Base-by-base conservation (phyloP, 495 filamentous ascomycete species). In the Pseudoneurospora amorphoporcata region DNA sequence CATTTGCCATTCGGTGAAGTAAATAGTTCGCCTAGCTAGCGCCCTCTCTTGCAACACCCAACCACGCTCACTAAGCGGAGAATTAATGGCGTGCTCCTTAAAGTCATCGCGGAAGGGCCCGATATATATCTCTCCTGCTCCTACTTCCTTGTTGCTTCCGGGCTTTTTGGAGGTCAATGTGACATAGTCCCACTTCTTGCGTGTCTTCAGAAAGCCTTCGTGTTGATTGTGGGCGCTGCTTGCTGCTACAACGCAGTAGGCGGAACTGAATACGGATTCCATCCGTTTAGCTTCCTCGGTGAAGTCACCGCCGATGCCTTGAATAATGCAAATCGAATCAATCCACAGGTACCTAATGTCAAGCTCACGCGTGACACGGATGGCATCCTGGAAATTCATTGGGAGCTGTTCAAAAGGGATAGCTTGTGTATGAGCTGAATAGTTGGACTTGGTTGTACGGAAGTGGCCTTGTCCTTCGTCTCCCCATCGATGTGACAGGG, bases 1-100 rank as follows among this genome's bases (percentile, higher is more conserved):
- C 4, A 77, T 75, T 61, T 84, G 81, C 8, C 68, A 78, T 7
- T 75, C 76, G 0, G 81, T 81, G 72, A 84, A 86, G 73, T 79
- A 78, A 16, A 86, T 82, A 1, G 82, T 82, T 39, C 84, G 42
- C 19, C 79, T 76, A 2, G 84, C 79, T 32, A 85, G 68, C 0
- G 76, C 82, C 8, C 80, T 69, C 73, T 86, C 84, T 45, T 85
- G 83, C 40, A 84, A 61, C 0, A 84, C 80, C 84, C 83, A 86
- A 0, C 78, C 84, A 7, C 83, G 68, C 37, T 73, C 71, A 68
- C 79, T 83, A 0, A 85, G 77, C 1, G 69, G 70, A 8, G 74
- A 76, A 40, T 81, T 39, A 4, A 78, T 43, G 2, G 84, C 81
- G 71, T 85, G 76, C 0, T 69, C 12, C 1, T 78, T 23, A 53